Conservation (phyloP, 208 protist species). For the Tritrichomonas musculus region DNA sequence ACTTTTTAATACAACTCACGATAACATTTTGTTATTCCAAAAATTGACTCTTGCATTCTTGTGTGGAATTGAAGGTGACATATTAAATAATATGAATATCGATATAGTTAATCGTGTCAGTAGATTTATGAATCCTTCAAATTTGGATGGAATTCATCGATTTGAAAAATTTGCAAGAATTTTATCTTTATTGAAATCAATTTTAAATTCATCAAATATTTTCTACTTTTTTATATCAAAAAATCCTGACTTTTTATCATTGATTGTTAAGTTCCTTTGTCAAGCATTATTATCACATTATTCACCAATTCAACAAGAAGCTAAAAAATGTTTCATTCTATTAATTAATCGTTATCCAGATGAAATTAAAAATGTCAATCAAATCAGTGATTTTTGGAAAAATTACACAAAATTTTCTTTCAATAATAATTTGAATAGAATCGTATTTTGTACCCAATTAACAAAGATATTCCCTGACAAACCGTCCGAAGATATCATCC, state of each 20-base stretch:
- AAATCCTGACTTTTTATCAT: background rate
- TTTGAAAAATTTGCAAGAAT: background rate
- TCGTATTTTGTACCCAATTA: background rate
- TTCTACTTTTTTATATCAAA: background rate
- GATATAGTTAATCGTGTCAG: background rate
- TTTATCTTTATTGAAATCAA: background rate
- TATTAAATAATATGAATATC: background rate
- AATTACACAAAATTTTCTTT: background rate
- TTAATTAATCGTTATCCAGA: background rate
- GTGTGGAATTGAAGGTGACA: background rate
- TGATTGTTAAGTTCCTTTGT: background rate
- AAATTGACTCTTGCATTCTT: background rate
- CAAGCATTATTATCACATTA: background rate
- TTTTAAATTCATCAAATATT: background rate
- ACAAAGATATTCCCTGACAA: background rate
- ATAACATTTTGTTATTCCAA: background rate
- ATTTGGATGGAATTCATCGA: background rate
- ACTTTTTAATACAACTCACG: background rate
- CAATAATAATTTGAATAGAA: background rate
- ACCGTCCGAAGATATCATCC: background rate
- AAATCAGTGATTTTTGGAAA: background rate
- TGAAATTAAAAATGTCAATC: background rate
- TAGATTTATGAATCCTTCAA: background rate
- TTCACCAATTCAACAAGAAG: background rate
- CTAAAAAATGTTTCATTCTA: background rate